Base-by-base conservation (phyloP, 2,329 filamentous ascomycete species). In the Cryphonectria parasitica region DNA sequence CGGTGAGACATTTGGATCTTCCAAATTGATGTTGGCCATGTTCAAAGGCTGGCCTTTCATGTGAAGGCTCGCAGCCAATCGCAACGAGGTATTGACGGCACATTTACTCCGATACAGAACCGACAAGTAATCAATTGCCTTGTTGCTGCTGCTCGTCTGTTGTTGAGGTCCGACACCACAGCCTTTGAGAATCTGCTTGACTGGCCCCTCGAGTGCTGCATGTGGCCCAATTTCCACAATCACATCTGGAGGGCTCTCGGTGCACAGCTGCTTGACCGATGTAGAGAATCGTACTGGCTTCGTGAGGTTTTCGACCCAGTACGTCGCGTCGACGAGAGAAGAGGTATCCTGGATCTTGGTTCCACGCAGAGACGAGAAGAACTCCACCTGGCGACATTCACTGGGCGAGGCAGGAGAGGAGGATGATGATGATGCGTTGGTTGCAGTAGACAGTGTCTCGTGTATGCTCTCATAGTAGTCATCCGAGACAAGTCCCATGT, bases 221-320 rank as follows among this genome's bases (percentile, higher is more conserved):
- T 77, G 76, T 3, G 78, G 77, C 0, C 78, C 78, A 25, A 79
- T 69, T 68, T 79, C 78, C 11, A 79, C 11, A 25, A 79, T 73
- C 10, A 77, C 68, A 56, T 75, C 70, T 17, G 36, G 74, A 4
- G 49, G 13, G 54, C 75, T 72, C 36, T 78, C 80, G 77, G 22
- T 76, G 69, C 49, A 82, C 76, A 67, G n/a, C 0, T 49, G 4
- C 2, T 43, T 45, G 19, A 69, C 13, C 11, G 66, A 28, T 13
- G 54, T 61, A 17, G 85, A 84, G 72, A 86, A 86, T 13, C 79
- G 77, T 0, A 86, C 81, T 0, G 82, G 77, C 19, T 78, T 78
- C 1, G 79, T 80, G 19, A 84, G 73, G 66, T 84, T 84, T 22
- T 81, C 80, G 0, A 85, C 82, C 84, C 84, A 85, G 76, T 86